Conservation (phyloP, 805 yeast species). For the Candida krabiensis region DNA sequence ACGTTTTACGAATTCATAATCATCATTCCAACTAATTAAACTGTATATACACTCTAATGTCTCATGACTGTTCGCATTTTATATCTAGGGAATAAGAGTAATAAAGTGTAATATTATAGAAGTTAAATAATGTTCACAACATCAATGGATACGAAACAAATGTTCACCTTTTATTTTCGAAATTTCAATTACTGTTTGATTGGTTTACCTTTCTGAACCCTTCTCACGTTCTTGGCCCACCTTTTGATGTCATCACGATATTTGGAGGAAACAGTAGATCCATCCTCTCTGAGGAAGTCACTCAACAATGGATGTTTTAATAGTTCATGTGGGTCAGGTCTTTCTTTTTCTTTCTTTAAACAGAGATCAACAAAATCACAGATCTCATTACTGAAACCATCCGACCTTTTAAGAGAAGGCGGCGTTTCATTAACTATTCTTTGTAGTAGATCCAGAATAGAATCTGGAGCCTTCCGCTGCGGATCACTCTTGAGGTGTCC, state of each 20-base stretch:
- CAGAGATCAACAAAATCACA: slow-evolving; percentile 74
- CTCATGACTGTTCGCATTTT: too few relatives aligned
- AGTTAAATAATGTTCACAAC: too few relatives aligned
- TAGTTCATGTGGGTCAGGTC: slow-evolving; percentile 76
- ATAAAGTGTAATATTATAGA: too few relatives aligned
- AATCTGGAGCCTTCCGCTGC: slow-evolving; percentile 56
- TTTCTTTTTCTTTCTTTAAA: slow-evolving; percentile 66
- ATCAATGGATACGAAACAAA: too few relatives aligned
- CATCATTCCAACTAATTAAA: too few relatives aligned
- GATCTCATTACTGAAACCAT: slow-evolving; percentile 50
- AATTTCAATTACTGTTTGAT: slow-evolving; percentile 13
- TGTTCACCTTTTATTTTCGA: too few relatives aligned
- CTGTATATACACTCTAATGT: too few relatives aligned
- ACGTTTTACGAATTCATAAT: slow-evolving; percentile 43
- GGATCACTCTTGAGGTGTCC: slow-evolving; percentile 19
- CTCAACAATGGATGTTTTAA: slow-evolving; percentile 38
- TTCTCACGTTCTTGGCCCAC: slow-evolving; percentile 39
- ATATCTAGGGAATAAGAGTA: too few relatives aligned
- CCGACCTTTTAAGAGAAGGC: slow-evolving; percentile 55
- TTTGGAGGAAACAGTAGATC: slow-evolving; percentile 23
- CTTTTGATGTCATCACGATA: slow-evolving; percentile 30
- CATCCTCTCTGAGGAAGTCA: slow-evolving; percentile 34
- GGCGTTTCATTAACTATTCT: slow-evolving; percentile 92
- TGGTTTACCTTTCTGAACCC: slow-evolving; percentile 37
- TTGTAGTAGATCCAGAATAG: slow-evolving; percentile 87